These are phyloP conservation scores for Xerocomellus chrysenteron DNA, from an alignment of 768 basidiomycete species.

Conservation along the genomic window DNA sequence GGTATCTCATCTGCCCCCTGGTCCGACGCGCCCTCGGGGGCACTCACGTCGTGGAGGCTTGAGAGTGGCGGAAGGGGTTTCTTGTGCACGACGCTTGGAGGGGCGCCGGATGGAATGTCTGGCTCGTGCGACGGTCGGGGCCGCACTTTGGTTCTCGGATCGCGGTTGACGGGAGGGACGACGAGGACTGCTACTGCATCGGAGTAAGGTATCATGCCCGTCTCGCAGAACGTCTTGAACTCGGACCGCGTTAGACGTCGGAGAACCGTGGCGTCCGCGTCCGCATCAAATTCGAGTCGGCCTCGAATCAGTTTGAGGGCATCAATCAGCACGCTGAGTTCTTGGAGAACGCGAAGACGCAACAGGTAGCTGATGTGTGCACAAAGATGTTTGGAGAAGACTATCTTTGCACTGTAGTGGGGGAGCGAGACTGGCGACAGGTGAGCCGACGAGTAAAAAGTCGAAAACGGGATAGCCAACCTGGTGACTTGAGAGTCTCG, in stretches of 20 bases:
- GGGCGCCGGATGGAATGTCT: slow-evolving; percentile 23
- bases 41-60: slow-evolving; percentile 12
- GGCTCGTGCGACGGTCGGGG: slow-evolving; percentile 42
- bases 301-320: slow-evolving; percentile 6
- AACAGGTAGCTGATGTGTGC: slow-evolving; percentile 64
- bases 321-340: slow-evolving; percentile 59
- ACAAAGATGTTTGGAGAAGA: slow-evolving; percentile 43
- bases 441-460: slow-evolving; percentile 6
- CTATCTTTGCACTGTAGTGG: slow-evolving; percentile 30
- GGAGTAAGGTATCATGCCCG: slow-evolving; percentile 46
- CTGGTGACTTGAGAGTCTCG: slow-evolving; percentile 34
- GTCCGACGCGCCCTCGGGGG: not conserved
- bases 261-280: slow-evolving; percentile 42
- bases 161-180: slow-evolving; percentile 62
- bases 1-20: not conserved
- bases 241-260: slow-evolving; percentile 66
- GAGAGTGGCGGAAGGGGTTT: slow-evolving; percentile 31
- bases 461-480: slow-evolving; percentile 24
- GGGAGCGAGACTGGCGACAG: slow-evolving; percentile 17
- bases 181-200: slow-evolving; percentile 68
- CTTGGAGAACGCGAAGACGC: slow-evolving; percentile 73
- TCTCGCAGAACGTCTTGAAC: slow-evolving; percentile 47
- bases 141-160: slow-evolving; percentile 45
- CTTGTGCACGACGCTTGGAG: not conserved
- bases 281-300: slow-evolving; percentile 1